Percentiles rank a stretch among this genome's conserved stretches.
Evolutionary conservation across 768 basidiomycete genomes (phyloP).

Genomic region (Austroboletus festivus): DNA sequence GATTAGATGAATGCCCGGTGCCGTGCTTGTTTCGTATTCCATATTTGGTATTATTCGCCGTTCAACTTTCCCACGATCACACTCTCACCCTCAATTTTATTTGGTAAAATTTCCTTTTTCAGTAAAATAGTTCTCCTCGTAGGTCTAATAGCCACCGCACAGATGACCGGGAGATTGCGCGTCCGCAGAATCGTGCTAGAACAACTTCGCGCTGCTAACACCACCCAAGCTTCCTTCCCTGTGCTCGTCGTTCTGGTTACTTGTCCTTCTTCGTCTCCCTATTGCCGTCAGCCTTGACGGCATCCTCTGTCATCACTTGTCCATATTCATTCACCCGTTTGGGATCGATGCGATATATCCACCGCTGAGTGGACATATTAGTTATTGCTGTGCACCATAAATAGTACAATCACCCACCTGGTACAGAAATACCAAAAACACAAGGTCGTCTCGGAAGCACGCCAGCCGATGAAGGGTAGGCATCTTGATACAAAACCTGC

Average conservation of each 20-base stretch:
- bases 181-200: conserved; percentile 4
- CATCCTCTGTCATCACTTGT: conserved; percentile 64
- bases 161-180: conserved; percentile 12
- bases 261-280: conserved; percentile 57
- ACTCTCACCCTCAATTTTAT: neutral
- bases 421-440: conserved; percentile 90
- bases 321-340: conserved; percentile 96
- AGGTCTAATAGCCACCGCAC: neutral
- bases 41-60: conserved; percentile 17
- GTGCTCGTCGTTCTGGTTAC: conserved; percentile 25
- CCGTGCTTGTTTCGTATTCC: conserved; percentile 30
- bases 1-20: conserved; percentile 36
- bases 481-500: conserved; percentile 94
- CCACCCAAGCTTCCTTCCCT: conserved; percentile 1
- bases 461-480: conserved; percentile 89
- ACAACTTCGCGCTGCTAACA: neutral
- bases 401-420: conserved; percentile 54
- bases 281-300: conserved; percentile 36
- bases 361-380: conserved; percentile 55
- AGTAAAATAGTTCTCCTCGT: neutral
- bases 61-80: conserved; percentile 22
- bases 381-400: conserved; percentile 1
- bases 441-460: conserved; percentile 87
- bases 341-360: conserved; percentile 96
- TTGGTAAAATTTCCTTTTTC: conserved; percentile 6